Evolutionary conservation across 805 yeast genomes (phyloP), one percentile per base, ranked within the genome.

Genomic region (Candida maris): DNA sequence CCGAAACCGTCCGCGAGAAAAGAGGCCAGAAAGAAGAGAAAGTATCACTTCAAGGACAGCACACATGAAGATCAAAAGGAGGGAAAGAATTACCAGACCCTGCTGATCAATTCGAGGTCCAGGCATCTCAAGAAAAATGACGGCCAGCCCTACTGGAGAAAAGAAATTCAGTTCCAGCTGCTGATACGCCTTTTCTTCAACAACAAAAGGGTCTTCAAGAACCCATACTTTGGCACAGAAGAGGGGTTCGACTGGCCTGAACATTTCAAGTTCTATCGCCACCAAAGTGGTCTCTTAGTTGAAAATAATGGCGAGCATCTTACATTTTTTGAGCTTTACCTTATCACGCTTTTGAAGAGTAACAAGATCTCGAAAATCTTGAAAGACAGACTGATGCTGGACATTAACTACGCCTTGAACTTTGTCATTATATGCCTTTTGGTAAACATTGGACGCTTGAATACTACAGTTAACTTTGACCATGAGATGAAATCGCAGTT

Each of bases 401-500:
- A 62, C 40, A 54, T 61, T 18, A 52, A 56, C 30, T 62, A 62
- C 37, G 60, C 67, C 3, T 38, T 62, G 29, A 61, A 61, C 32
- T 62, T 62, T 39, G 50, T 57, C 7, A 54, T 61, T 8, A 48
- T 62, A 16, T 87, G 96, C 46, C 62, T 91, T 25, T 67, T 91
- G 42, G 97, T 91, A 13, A 91, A 91, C 55, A 78, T 89, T 37
- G 97, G 97, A 7, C 70, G 97, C 44, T 78, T 91, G 79, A 91
- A 91, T 65, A 91, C 98, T 2, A 91, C 97, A 3, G 81, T 91
- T 35, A 91, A 91, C 62, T 84, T 91, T 56, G 95, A 87, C 38
- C 86, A 94, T 16, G 97, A 88, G 54, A 91, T 91, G 97, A 81
- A 87, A 49, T 86, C 96, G 0, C 91, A 88, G 47, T 70, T 91